Percentiles rank a stretch among this genome's conserved stretches.
Evolutionary conservation across 2,329 filamentous ascomycete genomes (phyloP).

Genomic region (Exophiala dermatitidis): DNA sequence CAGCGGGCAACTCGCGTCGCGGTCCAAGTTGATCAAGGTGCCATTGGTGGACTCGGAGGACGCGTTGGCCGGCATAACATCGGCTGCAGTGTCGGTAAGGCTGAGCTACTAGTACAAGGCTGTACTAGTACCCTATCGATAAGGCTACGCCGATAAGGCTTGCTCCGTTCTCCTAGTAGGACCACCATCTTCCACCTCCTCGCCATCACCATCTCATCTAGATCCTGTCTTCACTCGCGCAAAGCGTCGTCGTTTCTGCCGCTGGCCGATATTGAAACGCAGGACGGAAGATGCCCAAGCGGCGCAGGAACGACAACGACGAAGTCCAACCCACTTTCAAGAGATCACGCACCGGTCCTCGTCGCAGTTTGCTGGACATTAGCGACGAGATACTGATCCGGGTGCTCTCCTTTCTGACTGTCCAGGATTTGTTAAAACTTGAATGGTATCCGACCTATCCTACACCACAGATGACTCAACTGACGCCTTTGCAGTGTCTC

Average conservation of each 20-base stretch:
- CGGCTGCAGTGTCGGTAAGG: no score
- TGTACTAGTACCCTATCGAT: no score
- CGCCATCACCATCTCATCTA: neutral
- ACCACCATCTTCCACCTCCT: neutral
- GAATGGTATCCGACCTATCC: constrained; percentile 48
- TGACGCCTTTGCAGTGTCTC: constrained; percentile 56
- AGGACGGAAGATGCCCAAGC: constrained; percentile 19
- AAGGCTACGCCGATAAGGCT: neutral
- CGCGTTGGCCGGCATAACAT: neutral
- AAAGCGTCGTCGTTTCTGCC: no score
- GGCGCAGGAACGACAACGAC: constrained; percentile 11
- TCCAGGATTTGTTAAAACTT: constrained; percentile 58
- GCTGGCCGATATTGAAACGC: no score
- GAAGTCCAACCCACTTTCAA: constrained; percentile 3
- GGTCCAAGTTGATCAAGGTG: neutral
- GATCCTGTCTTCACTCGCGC: no score
- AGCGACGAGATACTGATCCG: constrained; percentile 85
- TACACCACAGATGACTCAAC: neutral
- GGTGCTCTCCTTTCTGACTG: constrained; percentile 69
- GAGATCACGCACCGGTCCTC: constrained; percentile 15
- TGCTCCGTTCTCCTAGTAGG: neutral
- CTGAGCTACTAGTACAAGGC: no score
- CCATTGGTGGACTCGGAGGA: no score
- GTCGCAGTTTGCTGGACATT: constrained; percentile 54
- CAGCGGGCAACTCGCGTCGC: neutral